These are phyloP conservation scores for Achlya hypogyna DNA, from an alignment of 352 stramenopile genomes.

Conservation along the genomic window DNA sequence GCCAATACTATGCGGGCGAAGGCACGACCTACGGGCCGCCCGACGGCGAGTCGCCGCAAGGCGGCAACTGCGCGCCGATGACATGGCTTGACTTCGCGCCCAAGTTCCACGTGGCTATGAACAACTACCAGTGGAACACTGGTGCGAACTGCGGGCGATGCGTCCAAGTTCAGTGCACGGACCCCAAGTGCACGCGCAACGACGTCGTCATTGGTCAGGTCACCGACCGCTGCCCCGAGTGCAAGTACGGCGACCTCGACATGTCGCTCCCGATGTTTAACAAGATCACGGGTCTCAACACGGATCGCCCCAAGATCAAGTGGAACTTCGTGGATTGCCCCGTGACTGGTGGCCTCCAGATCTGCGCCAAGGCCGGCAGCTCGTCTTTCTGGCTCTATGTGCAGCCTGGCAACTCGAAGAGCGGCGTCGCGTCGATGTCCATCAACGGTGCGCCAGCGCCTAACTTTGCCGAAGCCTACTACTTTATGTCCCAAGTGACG, in stretches of 20 bases:
- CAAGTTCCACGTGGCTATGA: conserved; percentile 32
- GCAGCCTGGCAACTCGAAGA: conserved; percentile 27
- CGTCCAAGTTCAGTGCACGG: conserved; percentile 24
- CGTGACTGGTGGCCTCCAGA: conserved; percentile 11
- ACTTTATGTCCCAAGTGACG: conserved; percentile 19
- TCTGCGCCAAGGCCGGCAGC: conserved; percentile 26
- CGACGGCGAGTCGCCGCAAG: background rate
- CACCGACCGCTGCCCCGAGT: conserved; percentile 26
- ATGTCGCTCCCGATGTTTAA: conserved; percentile 25
- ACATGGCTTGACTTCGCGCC: conserved; percentile 11
- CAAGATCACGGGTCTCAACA: conserved; percentile 23
- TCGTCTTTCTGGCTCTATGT: conserved; percentile 25
- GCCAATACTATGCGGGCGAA: conserved; percentile 3
- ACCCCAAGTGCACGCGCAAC: conserved; percentile 1
- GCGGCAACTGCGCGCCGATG: conserved; percentile 15
- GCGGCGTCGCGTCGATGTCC: conserved; percentile 21
- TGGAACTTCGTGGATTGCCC: conserved; percentile 32
- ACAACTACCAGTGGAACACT: conserved; percentile 37
- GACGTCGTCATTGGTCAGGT: conserved; percentile 23
- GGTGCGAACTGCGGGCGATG: conserved; percentile 35
- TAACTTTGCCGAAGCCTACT: conserved; percentile 21
- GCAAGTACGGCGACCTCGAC: conserved; percentile 24
- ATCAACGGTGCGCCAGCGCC: conserved; percentile 17
- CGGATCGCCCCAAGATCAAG: conserved; percentile 20
- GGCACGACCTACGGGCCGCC: conserved; percentile 20